phyloP scores from a whole-genome alignment of 208 protist species.

The Acanthamoeba castellanii region DNA sequence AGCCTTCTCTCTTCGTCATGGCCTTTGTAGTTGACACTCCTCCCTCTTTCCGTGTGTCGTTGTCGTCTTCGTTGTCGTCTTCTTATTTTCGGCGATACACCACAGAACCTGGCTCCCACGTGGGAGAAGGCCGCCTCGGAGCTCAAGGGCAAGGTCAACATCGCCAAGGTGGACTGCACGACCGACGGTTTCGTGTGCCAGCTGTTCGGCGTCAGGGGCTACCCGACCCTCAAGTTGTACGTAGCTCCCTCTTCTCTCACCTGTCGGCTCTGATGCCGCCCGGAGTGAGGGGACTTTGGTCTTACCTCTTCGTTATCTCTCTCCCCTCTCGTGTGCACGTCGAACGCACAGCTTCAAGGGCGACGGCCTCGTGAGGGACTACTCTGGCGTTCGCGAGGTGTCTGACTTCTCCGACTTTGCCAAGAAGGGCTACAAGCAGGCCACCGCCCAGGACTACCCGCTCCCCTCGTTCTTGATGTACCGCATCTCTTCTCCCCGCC shows the following conservation, averaged over 20 bases:
- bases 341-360: conserved; percentile 2
- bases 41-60: no score
- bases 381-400: not conserved
- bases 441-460: not conserved
- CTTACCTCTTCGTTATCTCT: no score
- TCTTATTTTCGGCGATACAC: no score
- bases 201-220: conserved; percentile 8
- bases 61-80: no score
- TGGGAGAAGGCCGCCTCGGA: conserved; percentile 48
- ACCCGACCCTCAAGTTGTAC: conserved; percentile 47
- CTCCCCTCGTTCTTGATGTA: not conserved
- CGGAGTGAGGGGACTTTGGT: no score
- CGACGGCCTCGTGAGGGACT: not conserved
- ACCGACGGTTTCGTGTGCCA: not conserved
- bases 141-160: conserved; percentile 66
- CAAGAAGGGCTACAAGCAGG: not conserved
- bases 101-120: conserved; percentile 57
- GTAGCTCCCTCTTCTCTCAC: not conserved
- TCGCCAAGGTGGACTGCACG: conserved; percentile 64
- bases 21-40: no score
- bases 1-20: no score
- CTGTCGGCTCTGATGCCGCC: not conserved
- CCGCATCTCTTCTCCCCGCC: not conserved
- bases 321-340: no score
- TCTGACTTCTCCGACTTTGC: not conserved